Percentiles rank a stretch among this genome's conserved stretches.
Evolutionary conservation across 2,329 filamentous ascomycete species (phyloP).

Genomic region (Aspergillus alliaceus): DNA sequence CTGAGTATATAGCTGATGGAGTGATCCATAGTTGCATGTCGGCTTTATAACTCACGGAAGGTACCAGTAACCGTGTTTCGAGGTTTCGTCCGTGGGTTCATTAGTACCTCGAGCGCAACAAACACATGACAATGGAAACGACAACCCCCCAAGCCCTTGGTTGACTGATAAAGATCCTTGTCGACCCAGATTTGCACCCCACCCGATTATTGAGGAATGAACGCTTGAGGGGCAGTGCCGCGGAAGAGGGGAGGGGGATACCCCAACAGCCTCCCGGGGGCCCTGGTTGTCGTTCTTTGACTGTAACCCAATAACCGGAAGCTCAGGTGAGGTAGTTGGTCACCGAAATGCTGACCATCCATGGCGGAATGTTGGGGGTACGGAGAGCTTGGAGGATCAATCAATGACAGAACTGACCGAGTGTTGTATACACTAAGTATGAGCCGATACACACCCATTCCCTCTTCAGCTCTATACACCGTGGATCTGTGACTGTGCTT

Average conservation of each 20-base stretch:
- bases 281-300: not conserved
- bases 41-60: not conserved
- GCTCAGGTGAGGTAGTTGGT: not conserved
- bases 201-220: not conserved
- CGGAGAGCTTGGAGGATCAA: not conserved
- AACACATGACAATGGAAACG: not conserved
- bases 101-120: not conserved
- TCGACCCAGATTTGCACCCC: not conserved
- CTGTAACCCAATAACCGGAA: not conserved
- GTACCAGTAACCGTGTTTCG: not conserved
- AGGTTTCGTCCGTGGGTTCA: not conserved
- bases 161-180: not conserved
- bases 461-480: not conserved
- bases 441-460: not conserved
- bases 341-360: not conserved
- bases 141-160: not conserved
- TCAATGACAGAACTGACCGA: not conserved
- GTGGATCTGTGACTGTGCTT: not conserved
- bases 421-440: not conserved
- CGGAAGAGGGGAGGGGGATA: not conserved
- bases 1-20: not conserved
- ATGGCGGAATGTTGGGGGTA: not conserved
- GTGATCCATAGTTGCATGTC: not conserved
- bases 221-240: not conserved
- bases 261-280: not conserved